Base-by-base conservation (phyloP, 371 early-diverging fungal species). In the Saksenaea oblongispora region DNA sequence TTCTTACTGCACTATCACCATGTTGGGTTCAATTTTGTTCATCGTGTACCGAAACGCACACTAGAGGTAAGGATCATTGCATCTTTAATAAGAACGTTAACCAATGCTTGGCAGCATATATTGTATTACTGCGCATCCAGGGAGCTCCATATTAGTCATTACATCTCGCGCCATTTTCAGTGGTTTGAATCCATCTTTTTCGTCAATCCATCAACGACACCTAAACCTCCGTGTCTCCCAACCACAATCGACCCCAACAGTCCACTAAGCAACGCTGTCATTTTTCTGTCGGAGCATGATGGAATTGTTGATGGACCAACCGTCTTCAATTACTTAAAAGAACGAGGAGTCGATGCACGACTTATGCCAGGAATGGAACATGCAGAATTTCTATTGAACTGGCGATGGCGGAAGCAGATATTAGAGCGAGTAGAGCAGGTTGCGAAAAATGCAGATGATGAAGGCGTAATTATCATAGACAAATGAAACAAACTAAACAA, bases 11-110 rank as follows among this genome's bases (percentile, higher is more conserved):
- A 87, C 62, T 76, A 88, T 59, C 81, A 83, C 28, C 71, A 86
- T 35, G 78, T 89, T 22, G 87, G 87, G 2, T 87, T 80, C 55
- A 89, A 89, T 63, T 90, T 91, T 72, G 83, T 89, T 0, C 80
- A 88, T 64, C 74, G 89, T 14, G 47, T 70, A 1, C 91, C 91
- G 0, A 71, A 68, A 7, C 73, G 69, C 2, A 69, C 84, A 1
- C 71, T 82, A 37, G 87, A 89, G 70, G 77, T 78, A 67, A 59
- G 41, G 5, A 7, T 22, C 13, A 31, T 60, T 51, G 2, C 9
- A 5, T 13, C 3, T 27, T 41, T 22, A 56, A 53, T 41, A 54
- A 39, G 5, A 47, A 18, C 5, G 22, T 3, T 35, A 28, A 17
- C 14, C 27, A 5, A 51, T 64, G 34, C 28, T 39, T 59, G 13